Conservation (phyloP, 2,329 filamentous ascomycete genomes). For the Penicillium hordei region DNA sequence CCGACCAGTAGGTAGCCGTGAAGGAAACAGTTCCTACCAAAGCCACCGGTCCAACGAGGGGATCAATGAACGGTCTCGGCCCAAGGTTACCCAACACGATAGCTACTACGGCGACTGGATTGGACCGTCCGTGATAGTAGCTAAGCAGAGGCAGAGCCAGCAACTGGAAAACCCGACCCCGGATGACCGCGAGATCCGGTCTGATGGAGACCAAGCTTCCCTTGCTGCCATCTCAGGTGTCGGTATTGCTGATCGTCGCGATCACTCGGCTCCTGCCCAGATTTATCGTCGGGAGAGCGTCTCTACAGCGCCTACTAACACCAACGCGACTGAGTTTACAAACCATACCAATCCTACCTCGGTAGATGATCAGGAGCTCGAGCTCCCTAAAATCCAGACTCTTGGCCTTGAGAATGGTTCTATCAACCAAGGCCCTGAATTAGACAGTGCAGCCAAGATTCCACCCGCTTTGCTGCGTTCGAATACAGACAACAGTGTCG, state of each 20-base stretch:
- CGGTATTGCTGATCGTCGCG: constrained; percentile 21
- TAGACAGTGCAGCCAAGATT: background rate
- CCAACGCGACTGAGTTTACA: constrained; percentile 35
- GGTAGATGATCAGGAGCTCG: constrained; percentile 28
- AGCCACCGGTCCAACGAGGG: constrained; percentile 8
- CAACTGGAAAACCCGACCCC: constrained; percentile 2
- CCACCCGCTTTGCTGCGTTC: constrained; percentile 11
- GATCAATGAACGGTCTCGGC: constrained; percentile 9
- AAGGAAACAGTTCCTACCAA: constrained; percentile 17
- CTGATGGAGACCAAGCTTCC: constrained; percentile 19
- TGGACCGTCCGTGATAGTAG: constrained; percentile 41
- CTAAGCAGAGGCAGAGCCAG: constrained; percentile 24
- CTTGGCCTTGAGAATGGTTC: constrained; percentile 15
- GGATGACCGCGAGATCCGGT: constrained; percentile 21
- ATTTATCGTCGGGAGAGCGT: constrained; percentile 32
- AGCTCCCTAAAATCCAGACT: constrained; percentile 10
- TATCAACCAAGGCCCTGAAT: background rate
- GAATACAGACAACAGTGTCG: constrained; percentile 31
- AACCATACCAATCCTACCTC: constrained; percentile 37
- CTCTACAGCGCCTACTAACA: constrained; percentile 37
- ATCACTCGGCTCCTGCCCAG: constrained; percentile 21
- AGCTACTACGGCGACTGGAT: constrained; percentile 57
- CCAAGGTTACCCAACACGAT: constrained; percentile 29
- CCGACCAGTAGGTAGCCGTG: constrained; percentile 29
- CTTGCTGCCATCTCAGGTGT: constrained; percentile 18